phyloP scores from a whole-genome alignment of 2,329 filamentous ascomycete genomes.

The Botrytis porri region DNA sequence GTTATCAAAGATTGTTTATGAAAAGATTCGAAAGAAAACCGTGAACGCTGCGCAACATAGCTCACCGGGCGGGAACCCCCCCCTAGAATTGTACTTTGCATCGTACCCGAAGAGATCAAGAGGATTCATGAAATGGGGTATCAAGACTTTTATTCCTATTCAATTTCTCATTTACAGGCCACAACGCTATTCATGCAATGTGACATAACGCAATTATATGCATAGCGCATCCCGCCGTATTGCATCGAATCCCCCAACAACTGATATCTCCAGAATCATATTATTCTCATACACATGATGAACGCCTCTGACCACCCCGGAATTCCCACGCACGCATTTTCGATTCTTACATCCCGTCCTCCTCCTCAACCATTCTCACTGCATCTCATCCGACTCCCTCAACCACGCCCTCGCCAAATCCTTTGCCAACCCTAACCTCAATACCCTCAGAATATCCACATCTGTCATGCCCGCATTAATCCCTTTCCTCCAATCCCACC shows the following conservation, averaged over 20 bases:
- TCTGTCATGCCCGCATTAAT: constrained; percentile 58
- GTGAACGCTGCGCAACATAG: background rate
- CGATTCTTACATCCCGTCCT: constrained; percentile 5
- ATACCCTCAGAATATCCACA: constrained; percentile 66
- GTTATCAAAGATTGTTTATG: background rate
- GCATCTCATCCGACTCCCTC: constrained; percentile 54
- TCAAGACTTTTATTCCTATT: constrained; percentile 16
- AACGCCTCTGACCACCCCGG: background rate
- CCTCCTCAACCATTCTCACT: constrained; percentile 26
- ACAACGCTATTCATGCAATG: background rate
- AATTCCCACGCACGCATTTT: background rate
- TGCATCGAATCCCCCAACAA: background rate
- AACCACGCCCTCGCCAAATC: constrained; percentile 71
- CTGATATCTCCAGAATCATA: background rate
- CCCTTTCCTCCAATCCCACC: constrained; percentile 70
- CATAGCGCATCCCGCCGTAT: background rate
- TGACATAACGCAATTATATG: background rate
- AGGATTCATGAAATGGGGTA: background rate
- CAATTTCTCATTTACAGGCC: background rate
- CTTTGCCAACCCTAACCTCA: constrained; percentile 71
- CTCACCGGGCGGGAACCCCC: background rate
- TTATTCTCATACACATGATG: background rate
- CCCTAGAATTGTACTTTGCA: background rate
- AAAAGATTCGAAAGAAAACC: background rate
- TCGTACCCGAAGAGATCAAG: background rate